Base-by-base conservation (phyloP, 1,139 yeast species). In the Saccharomycopsis hybrid region DNA sequence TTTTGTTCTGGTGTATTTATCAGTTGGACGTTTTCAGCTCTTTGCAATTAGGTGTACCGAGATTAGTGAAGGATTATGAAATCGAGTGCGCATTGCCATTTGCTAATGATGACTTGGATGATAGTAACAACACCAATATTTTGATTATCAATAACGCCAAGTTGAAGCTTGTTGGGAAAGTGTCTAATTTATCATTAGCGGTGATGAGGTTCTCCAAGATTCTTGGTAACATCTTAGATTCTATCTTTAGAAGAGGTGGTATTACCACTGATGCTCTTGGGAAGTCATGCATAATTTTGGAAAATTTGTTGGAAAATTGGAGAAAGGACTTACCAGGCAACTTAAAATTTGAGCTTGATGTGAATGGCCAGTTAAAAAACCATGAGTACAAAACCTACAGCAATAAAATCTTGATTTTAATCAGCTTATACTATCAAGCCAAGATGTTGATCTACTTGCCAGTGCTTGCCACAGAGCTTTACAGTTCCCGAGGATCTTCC, bases 31-130 rank as follows among this genome's bases (percentile, higher is more conserved):
- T 82, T 2, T 86, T 85, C 61, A 73, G 88, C 27, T 79, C 92
- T 1, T 75, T 86, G 54, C 81, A 80, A 53, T 67, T 88, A 46
- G 97, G 97, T 44, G 87, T 87, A 31, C 95, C 96, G 3, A 70
- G 95, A 56, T 66, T 87, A 47, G 65, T 88, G 41, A 83, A 84
- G 60, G 95, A 86, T 62, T 78, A 78, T 59, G 95, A 86, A 62
- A 80, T 87, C 48, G 95, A 87, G 63, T 87, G 96, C 70, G 90
- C 92, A 1, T 67, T 85, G 60, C 96, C 96, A 1, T 77, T 84
- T 45, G 73, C 83, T 30, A 79, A 83, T 49, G 81, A 79, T 55
- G 74, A 73, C 49, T 60, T 57, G 5, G 63, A 60, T 45, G 62
- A 65, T 44, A 70, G 68, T 46, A 74, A 72, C 49, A 75, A 77